phyloP scores from a whole-genome alignment of 441 rosid genomes.

The Populus tomentosa region DNA sequence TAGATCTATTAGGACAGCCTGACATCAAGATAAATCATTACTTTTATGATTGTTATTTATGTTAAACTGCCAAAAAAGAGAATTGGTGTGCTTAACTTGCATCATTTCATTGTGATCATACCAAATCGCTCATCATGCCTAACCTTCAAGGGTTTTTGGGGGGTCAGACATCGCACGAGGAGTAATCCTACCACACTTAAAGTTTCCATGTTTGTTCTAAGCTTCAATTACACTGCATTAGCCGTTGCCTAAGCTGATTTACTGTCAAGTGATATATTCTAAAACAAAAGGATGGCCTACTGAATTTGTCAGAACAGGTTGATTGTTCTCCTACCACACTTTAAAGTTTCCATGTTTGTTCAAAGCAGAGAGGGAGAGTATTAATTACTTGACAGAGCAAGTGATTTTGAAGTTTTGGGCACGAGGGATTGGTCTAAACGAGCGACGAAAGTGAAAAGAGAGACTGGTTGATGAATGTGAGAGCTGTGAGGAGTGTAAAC shows the following conservation, averaged over 20 bases:
- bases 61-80: neutral
- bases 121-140: neutral
- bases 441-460: constrained; percentile 38
- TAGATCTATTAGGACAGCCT: constrained; percentile 19
- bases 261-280: too few species aligned
- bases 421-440: constrained; percentile 36
- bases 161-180: too few species aligned
- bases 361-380: neutral
- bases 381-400: constrained; percentile 82
- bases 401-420: constrained; percentile 36
- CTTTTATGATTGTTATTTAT: neutral
- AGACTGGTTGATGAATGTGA: constrained; percentile 46
- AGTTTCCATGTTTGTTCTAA: too few species aligned
- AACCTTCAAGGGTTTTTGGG: too few species aligned
- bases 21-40: neutral
- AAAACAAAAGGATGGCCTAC: neutral
- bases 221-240: too few species aligned
- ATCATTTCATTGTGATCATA: constrained; percentile 10
- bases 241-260: too few species aligned
- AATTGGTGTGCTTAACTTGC: constrained; percentile 3
- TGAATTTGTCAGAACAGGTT: neutral
- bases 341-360: too few species aligned
- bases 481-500: constrained; percentile 45
- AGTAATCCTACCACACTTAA: too few species aligned
- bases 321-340: neutral